Percentiles rank a stretch among this genome's conserved stretches.
phyloP scores from a whole-genome alignment of 2,329 filamentous ascomycete genomes.

The Tolypocladium paradoxum region DNA sequence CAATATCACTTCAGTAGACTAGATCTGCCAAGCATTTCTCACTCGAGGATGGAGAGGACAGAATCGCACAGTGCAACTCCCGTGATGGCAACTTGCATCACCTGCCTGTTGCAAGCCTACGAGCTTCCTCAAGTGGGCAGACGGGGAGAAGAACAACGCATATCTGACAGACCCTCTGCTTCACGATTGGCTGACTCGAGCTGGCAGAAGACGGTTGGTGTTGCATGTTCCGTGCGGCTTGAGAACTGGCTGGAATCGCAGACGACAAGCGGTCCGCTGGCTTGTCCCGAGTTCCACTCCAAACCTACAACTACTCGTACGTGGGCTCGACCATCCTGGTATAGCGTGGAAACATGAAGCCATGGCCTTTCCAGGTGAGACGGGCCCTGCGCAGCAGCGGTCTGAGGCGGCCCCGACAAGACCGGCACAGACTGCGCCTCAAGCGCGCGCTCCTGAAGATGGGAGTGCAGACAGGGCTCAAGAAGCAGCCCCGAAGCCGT shows the following conservation, averaged over 20 bases:
- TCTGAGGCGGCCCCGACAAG: not conserved
- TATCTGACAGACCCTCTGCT: no score
- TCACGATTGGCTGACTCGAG: no score
- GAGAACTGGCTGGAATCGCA: no score
- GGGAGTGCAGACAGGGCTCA: not conserved
- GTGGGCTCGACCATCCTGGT: not conserved
- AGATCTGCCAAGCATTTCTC: not conserved
- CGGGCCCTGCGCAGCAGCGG: not conserved
- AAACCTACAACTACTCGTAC: not conserved
- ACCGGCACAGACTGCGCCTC: not conserved
- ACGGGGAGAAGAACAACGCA: no score
- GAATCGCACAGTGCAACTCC: not conserved
- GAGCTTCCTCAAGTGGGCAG: not conserved
- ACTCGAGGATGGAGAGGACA: not conserved
- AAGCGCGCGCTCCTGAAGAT: not conserved
- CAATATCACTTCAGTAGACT: not conserved
- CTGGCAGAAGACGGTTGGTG: no score
- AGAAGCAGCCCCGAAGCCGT: not conserved
- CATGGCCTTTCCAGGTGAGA: not conserved
- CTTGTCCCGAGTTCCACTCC: not conserved
- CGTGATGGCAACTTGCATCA: not conserved
- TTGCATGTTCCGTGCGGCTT: no score
- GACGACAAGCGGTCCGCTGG: no score
- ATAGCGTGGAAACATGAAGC: not conserved
- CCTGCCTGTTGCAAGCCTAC: not conserved